A percentile compares a stretch with the other conserved stretches of the same genome.
These are phyloP conservation scores for Debaryomyces singareniensis DNA, from an alignment of 1,139 yeast genomes.

Conservation along the genomic window DNA sequence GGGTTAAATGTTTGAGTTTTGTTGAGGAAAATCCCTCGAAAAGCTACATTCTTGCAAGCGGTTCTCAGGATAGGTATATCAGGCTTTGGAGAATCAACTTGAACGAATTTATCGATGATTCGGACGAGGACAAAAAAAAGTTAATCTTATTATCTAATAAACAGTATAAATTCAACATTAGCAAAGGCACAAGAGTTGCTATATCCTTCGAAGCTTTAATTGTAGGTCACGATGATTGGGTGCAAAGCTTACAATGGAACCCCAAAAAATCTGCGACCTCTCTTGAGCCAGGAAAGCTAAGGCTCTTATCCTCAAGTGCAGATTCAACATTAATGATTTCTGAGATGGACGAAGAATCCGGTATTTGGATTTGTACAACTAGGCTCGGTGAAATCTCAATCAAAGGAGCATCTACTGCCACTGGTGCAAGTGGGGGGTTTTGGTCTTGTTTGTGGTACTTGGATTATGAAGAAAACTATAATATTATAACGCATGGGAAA, in stretches of 20 bases:
- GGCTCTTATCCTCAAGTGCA: conserved; percentile 79
- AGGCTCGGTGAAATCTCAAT: conserved; percentile 89
- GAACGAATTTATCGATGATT: conserved; percentile 50
- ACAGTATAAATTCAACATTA: conserved; percentile 48
- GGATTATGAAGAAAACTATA: conserved; percentile 30
- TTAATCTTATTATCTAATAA: conserved; percentile 57
- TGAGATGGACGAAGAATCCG: conserved; percentile 83
- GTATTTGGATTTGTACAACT: conserved; percentile 81
- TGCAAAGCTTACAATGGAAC: conserved; percentile 80
- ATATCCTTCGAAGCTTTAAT: conserved; percentile 86
- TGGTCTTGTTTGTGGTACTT: conserved; percentile 85
- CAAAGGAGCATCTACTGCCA: conserved; percentile 96
- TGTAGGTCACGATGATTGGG: conserved; percentile 99
- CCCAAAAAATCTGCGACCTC: conserved; percentile 20
- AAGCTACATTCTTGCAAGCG: conserved; percentile 65
- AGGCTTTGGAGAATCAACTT: conserved; percentile 73
- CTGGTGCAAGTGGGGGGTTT: conserved; percentile 97
- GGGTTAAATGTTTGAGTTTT: conserved; percentile 74
- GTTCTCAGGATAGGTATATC: conserved; percentile 85
- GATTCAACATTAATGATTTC: conserved; percentile 95
- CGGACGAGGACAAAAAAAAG: conserved; percentile 50
- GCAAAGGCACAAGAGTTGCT: conserved; percentile 33
- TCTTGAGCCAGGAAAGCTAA: conserved; percentile 21
- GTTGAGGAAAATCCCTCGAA: conserved; percentile 43
- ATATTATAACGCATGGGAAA: conserved; percentile 74